A percentile compares a stretch with the other conserved stretches of the same genome.
phyloP scores from a whole-genome alignment of 352 stramenopile genomes.

The Globisporangium barbulae region DNA sequence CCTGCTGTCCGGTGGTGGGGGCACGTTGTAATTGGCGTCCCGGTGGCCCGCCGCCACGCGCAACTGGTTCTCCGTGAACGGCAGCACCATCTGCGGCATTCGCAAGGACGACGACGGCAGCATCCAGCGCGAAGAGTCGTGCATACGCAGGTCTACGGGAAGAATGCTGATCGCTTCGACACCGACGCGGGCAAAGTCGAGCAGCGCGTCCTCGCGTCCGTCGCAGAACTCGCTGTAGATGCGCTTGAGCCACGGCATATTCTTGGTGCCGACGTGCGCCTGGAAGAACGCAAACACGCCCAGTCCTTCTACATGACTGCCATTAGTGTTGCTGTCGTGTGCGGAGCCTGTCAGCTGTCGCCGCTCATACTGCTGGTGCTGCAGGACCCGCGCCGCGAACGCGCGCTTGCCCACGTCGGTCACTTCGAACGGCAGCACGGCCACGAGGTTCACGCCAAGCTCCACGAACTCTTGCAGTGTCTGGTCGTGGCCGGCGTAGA shows the following conservation, averaged over 20 bases:
- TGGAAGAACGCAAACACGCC: slow-evolving; percentile 25
- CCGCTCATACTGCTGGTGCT: slow-evolving; percentile 30
- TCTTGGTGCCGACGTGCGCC: slow-evolving; percentile 32
- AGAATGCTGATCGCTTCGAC: slow-evolving; percentile 27
- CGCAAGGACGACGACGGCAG: slow-evolving; percentile 5
- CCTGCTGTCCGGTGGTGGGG: neutral
- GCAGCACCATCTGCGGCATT: neutral
- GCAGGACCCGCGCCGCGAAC: slow-evolving; percentile 20
- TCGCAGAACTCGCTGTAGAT: slow-evolving; percentile 32
- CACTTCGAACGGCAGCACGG: slow-evolving; percentile 24
- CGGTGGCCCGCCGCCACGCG: too few species aligned
- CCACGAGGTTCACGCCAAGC: slow-evolving; percentile 27
- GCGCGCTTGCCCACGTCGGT: neutral
- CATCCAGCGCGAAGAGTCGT: neutral
- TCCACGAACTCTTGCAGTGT: slow-evolving; percentile 34
- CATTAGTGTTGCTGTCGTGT: neutral
- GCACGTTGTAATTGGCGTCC: neutral
- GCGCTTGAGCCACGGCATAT: slow-evolving; percentile 30
- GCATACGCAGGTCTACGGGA: slow-evolving; percentile 22
- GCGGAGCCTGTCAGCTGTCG: neutral
- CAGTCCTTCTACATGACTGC: neutral
- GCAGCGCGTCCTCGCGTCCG: slow-evolving; percentile 20
- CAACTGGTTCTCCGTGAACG: neutral
- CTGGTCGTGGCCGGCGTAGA: slow-evolving; percentile 22
- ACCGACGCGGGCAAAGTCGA: slow-evolving; percentile 21